A percentile compares a stretch with the other conserved stretches of the same genome.
These are phyloP conservation scores for Pythium phragmitis DNA, from an alignment of 352 stramenopile genomes.

Conservation along the genomic window DNA sequence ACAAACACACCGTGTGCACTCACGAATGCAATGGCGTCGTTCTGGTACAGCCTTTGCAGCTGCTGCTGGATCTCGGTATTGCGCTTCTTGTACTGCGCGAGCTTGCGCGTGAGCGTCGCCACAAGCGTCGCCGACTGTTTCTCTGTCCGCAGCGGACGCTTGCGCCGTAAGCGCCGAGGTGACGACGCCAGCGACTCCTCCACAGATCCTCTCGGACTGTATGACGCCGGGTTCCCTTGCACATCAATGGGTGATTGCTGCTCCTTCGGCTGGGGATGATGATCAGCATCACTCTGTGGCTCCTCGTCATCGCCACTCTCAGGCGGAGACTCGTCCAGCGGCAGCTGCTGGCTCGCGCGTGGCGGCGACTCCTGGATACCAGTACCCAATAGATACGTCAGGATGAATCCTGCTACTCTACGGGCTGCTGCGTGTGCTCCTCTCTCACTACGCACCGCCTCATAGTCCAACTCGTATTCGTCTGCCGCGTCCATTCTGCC, in stretches of 20 bases:
- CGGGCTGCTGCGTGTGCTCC: not conserved
- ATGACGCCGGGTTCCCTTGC: not conserved
- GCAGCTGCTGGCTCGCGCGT: conserved; percentile 2
- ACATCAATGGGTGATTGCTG: not conserved
- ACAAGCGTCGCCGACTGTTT: conserved; percentile 6
- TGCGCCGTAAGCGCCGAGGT: not conserved
- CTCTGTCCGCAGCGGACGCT: conserved; percentile 7
- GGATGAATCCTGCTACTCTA: not conserved
- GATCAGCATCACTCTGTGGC: not conserved
- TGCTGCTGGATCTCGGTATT: conserved; percentile 47
- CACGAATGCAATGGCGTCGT: conserved; percentile 51
- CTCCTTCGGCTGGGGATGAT: not conserved
- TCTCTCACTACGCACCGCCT: conserved; percentile 20
- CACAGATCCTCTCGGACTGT: not conserved
- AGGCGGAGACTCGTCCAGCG: not conserved
- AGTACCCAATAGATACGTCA: not conserved
- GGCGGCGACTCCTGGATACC: conserved; percentile 18
- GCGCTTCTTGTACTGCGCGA: conserved; percentile 43
- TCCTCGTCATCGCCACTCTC: not conserved
- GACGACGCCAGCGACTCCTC: not conserved
- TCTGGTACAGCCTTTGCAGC: conserved; percentile 48
- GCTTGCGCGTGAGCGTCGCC: conserved; percentile 36
- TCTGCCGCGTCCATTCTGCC: conserved; percentile 23
- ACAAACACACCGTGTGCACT: not conserved
- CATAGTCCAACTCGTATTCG: conserved; percentile 35